phyloP scores from a whole-genome alignment of 1,139 yeast genomes.

The Arxiozyma slooffiae region DNA sequence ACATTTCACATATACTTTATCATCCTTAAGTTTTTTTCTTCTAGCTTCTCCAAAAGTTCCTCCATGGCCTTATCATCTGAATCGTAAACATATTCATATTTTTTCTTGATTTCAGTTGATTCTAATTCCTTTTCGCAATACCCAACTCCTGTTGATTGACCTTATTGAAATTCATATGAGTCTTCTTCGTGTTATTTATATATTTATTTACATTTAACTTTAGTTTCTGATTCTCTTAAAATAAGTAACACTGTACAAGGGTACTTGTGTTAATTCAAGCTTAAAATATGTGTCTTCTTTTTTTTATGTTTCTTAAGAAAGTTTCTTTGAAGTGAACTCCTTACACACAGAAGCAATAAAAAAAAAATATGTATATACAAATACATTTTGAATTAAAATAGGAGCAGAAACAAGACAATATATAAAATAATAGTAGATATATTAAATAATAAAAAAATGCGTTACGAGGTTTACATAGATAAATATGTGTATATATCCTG shows the following conservation, averaged over 20 bases:
- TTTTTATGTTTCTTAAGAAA: too few relatives aligned
- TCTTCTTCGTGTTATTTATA: neutral
- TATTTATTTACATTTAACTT: neutral
- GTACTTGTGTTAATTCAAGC: neutral
- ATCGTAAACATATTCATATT: constrained; percentile 18
- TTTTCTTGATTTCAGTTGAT: neutral
- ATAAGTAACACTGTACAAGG: too few relatives aligned
- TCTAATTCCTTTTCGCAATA: neutral
- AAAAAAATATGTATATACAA: too few relatives aligned
- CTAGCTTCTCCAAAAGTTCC: constrained; percentile 45
- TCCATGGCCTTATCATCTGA: constrained; percentile 38
- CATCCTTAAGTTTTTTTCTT: constrained; percentile 58
- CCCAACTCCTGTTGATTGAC: constrained; percentile 4
- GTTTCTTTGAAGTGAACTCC: neutral
- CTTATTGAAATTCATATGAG: neutral
- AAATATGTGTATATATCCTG: neutral
- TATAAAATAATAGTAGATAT: too few relatives aligned
- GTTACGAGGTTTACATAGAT: neutral
- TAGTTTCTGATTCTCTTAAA: too few relatives aligned
- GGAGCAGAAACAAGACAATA: neutral
- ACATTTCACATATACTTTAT: constrained; percentile 51
- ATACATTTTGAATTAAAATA: neutral
- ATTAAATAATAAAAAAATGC: too few relatives aligned
- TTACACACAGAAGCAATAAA: neutral
- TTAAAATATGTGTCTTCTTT: neutral